Percentiles rank a stretch among this genome's conserved stretches.
Evolutionary conservation across 2,329 filamentous ascomycete genomes (phyloP).

Genomic region (Lasiodiplodia sp.): DNA sequence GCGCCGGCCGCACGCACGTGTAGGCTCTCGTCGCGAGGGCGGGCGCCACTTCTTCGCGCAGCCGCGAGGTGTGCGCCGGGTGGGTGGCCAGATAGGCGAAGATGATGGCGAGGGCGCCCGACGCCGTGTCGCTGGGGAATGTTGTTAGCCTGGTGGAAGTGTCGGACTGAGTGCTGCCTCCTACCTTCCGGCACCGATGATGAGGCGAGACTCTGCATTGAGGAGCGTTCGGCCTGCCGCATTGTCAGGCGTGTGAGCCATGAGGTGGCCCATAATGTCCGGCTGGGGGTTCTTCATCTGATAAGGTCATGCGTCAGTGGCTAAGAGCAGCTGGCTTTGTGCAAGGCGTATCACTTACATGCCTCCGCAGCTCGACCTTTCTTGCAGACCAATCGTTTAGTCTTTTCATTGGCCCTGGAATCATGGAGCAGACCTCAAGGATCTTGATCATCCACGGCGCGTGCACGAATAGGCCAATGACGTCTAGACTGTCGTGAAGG

Average conservation of each 20-base stretch:
- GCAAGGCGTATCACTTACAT: slow-evolving; percentile 28
- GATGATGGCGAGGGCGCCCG: slow-evolving; percentile 3
- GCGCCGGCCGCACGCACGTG: slow-evolving; percentile 23
- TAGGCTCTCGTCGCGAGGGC: slow-evolving; percentile 31
- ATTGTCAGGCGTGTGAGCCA: slow-evolving; percentile 34
- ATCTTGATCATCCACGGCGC: slow-evolving; percentile 42
- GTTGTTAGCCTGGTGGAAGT: not conserved
- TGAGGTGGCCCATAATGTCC: slow-evolving; percentile 39
- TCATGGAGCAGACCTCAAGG: slow-evolving; percentile 33
- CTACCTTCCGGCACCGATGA: slow-evolving; percentile 40
- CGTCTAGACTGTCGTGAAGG: slow-evolving; percentile 44
- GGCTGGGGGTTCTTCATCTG: slow-evolving; percentile 33
- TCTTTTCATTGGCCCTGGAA: slow-evolving; percentile 39
- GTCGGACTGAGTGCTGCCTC: no score
- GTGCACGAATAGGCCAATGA: slow-evolving; percentile 38
- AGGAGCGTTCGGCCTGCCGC: slow-evolving; percentile 35
- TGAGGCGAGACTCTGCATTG: slow-evolving; percentile 42
- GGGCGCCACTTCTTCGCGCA: slow-evolving; percentile 38
- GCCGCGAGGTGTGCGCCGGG: slow-evolving; percentile 32
- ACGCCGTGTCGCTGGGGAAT: slow-evolving; percentile 10
- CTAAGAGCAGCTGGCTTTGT: not conserved
- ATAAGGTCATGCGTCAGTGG: not conserved
- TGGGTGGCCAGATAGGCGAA: slow-evolving; percentile 37
- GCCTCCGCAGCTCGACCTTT: slow-evolving; percentile 37
- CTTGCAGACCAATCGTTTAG: slow-evolving; percentile 38